Evolutionary conservation across 352 stramenopile genomes (phyloP).

Genomic region (Phytophthora nicotianae): DNA sequence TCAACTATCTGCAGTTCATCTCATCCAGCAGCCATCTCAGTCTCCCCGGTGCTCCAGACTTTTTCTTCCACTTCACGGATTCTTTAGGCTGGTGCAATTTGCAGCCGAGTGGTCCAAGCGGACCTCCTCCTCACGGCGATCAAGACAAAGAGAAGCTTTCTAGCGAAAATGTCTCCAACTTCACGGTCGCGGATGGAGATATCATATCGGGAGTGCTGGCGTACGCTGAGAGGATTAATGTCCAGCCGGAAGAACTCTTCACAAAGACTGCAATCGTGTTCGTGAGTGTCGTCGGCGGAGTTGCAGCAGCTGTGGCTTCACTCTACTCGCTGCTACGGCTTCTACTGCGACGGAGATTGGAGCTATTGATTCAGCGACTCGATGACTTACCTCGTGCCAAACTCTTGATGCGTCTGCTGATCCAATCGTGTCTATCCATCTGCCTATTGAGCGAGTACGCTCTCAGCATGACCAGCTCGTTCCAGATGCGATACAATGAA

Average conservation of each 20-base stretch:
- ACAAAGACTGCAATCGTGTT: slow-evolving; percentile 77
- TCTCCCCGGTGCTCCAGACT: slow-evolving; percentile 58
- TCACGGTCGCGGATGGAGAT: slow-evolving; percentile 66
- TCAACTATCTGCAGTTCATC: slow-evolving; percentile 80
- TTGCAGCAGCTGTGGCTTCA: slow-evolving; percentile 61
- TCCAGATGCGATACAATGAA: slow-evolving; percentile 80
- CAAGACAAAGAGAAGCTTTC: slow-evolving; percentile 27
- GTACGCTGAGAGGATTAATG: slow-evolving; percentile 66
- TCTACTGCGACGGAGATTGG: slow-evolving; percentile 49
- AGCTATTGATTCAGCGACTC: slow-evolving; percentile 62
- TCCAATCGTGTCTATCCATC: slow-evolving; percentile 72
- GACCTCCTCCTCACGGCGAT: slow-evolving; percentile 6
- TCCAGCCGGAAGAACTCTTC: slow-evolving; percentile 73
- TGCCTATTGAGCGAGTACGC: slow-evolving; percentile 84
- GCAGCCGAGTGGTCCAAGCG: slow-evolving; percentile 21
- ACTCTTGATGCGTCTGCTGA: slow-evolving; percentile 69
- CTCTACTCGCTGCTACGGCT: slow-evolving; percentile 60
- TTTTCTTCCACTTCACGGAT: slow-evolving; percentile 73
- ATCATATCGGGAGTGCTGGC: slow-evolving; percentile 78
- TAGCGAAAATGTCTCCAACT: slow-evolving; percentile 40
- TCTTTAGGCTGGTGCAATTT: slow-evolving; percentile 72
- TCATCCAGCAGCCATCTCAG: slow-evolving; percentile 67
- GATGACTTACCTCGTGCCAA: slow-evolving; percentile 73
- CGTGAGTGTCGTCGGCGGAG: slow-evolving; percentile 54
- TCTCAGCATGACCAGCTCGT: slow-evolving; percentile 79